These are phyloP conservation scores for Anaeromyces robustus DNA, from an alignment of 192 early-diverging fungal genomes.

Conservation along the genomic window DNA sequence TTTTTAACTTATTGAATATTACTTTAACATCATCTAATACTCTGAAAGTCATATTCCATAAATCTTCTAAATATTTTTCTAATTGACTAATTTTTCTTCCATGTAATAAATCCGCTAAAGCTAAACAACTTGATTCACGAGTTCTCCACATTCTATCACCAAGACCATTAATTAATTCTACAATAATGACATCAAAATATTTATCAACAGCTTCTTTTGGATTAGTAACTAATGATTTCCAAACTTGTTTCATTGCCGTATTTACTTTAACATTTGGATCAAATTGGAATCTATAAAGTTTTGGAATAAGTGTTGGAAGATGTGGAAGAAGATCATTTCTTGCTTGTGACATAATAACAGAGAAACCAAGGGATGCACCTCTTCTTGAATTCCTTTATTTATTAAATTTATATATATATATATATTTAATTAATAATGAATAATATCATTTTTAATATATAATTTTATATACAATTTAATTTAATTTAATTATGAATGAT, in stretches of 20 bases:
- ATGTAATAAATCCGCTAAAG: conserved; percentile 56
- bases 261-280: conserved; percentile 81
- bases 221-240: conserved; percentile 51
- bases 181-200: conserved; percentile 65
- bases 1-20: too few species aligned
- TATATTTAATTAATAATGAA: too few species aligned
- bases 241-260: conserved; percentile 79
- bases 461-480: too few species aligned
- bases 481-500: too few species aligned
- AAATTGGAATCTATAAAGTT: conserved; percentile 75
- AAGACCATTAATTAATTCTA: conserved; percentile 59
- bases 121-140: conserved; percentile 63
- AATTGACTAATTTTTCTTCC: conserved; percentile 51
- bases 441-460: too few species aligned
- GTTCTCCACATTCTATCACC: conserved; percentile 72
- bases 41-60: conserved; percentile 85
- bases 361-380: conserved; percentile 78
- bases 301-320: conserved; percentile 59
- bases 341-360: conserved; percentile 59
- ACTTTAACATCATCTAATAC: conserved; percentile 81
- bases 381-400: conserved; percentile 50
- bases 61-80: conserved; percentile 54
- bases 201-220: conserved; percentile 53
- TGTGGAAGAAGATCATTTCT: conserved; percentile 66
- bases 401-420: too few species aligned